Evolutionary conservation across 208 protist genomes (phyloP).

Genomic region (Trypanosoma platydactyli): DNA sequence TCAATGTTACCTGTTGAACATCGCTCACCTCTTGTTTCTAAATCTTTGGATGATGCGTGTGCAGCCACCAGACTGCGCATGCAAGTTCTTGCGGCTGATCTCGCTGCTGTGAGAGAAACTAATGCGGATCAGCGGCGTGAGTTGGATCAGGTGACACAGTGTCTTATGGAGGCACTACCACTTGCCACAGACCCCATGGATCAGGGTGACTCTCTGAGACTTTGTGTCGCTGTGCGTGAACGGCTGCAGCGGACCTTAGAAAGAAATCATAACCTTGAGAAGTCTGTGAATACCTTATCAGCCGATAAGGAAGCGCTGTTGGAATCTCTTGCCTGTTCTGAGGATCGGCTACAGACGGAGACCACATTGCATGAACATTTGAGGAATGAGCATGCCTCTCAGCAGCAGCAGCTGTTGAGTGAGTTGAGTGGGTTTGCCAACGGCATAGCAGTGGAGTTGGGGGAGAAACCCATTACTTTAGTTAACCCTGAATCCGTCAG

Average conservation of each 20-base stretch:
- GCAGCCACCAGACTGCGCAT: background rate
- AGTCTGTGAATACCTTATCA: background rate
- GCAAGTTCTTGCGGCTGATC: background rate
- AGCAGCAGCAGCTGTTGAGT: slow-evolving; percentile 2
- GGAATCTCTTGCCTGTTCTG: background rate
- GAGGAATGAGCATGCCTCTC: background rate
- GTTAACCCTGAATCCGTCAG: background rate
- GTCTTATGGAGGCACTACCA: background rate
- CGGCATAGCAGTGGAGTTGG: background rate
- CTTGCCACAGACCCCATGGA: background rate
- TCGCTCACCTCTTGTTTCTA: background rate
- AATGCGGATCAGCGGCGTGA: slow-evolving; percentile 1
- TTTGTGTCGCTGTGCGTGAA: background rate
- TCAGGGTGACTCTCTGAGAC: background rate
- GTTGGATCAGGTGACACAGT: background rate
- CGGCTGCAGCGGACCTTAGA: background rate
- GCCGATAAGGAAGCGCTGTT: background rate
- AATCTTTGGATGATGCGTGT: background rate
- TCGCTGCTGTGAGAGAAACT: slow-evolving; percentile 2
- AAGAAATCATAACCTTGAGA: slow-evolving; percentile 11
- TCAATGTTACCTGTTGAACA: slow-evolving; percentile 2
- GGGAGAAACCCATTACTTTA: background rate
- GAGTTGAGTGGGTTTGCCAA: slow-evolving; percentile 2
- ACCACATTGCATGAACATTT: slow-evolving; percentile 1
- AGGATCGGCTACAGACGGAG: background rate